Percentiles rank a stretch among this genome's conserved stretches.
Evolutionary conservation across 2,329 filamentous ascomycete genomes (phyloP).

Genomic region (Pseudogymnoascus sp.): DNA sequence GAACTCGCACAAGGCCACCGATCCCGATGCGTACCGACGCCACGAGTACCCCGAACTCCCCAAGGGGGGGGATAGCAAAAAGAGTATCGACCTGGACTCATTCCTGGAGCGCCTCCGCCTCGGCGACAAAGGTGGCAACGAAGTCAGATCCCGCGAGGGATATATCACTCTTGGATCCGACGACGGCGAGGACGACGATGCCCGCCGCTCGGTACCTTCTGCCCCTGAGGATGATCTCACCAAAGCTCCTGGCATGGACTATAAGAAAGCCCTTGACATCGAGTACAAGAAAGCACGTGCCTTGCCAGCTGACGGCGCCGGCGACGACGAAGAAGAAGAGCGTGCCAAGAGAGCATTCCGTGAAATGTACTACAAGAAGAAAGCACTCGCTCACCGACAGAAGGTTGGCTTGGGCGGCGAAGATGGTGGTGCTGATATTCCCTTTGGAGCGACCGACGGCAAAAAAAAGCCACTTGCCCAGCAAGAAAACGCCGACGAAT

Average conservation of each 20-base stretch:
- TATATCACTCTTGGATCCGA: not conserved
- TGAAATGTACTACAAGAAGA: not conserved
- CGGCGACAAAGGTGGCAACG: not conserved
- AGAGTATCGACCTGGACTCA: not conserved
- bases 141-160: not conserved
- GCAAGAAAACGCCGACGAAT: not conserved
- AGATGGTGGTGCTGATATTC: not conserved
- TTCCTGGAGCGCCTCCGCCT: not conserved
- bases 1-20: not conserved
- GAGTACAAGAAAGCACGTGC: conserved; percentile 1
- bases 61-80: too few species aligned
- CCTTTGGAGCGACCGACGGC: not conserved
- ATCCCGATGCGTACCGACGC: not conserved
- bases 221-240: not conserved
- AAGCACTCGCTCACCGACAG: not conserved
- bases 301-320: not conserved
- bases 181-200: not conserved
- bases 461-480: not conserved
- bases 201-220: not conserved
- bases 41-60: not conserved
- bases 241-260: not conserved
- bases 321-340: not conserved
- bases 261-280: not conserved
- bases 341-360: not conserved
- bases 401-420: not conserved